Evolutionary conservation across 495 filamentous ascomycete species (phyloP).

Genomic region (Penicillium coprophilum): DNA sequence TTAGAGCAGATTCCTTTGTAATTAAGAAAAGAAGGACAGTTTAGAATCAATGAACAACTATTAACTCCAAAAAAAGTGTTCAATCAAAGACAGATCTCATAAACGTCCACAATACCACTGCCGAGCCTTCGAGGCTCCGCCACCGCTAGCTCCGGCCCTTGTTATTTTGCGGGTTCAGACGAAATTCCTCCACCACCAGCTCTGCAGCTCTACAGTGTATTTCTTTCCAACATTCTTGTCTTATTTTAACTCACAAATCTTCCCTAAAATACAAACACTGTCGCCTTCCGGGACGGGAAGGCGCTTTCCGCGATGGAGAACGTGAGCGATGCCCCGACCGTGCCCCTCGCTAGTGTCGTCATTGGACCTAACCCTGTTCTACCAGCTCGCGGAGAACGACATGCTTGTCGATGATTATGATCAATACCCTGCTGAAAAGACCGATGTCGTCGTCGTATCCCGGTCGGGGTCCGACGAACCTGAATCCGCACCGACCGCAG

Average conservation of each 20-base stretch:
- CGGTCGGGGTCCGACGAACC: slow-evolving; percentile 60
- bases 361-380: slow-evolving; percentile 30
- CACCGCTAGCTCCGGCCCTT: slow-evolving; percentile 34
- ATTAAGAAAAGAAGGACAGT: neutral
- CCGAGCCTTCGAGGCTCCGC: slow-evolving; percentile 32
- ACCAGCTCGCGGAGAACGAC: slow-evolving; percentile 50
- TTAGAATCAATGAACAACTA: neutral
- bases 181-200: slow-evolving; percentile 29
- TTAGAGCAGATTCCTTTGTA: neutral
- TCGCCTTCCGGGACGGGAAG: slow-evolving; percentile 33
- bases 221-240: slow-evolving; percentile 13
- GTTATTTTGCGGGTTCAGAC: slow-evolving; percentile 28
- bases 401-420: slow-evolving; percentile 74
- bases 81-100: neutral
- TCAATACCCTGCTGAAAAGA: slow-evolving; percentile 73
- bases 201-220: neutral
- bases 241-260: slow-evolving; percentile 3
- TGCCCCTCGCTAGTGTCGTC: slow-evolving; percentile 28
- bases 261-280: slow-evolving; percentile 18
- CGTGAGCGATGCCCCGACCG: slow-evolving; percentile 36
- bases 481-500: slow-evolving; percentile 57
- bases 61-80: neutral
- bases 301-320: slow-evolving; percentile 48
- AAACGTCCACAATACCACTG: slow-evolving; percentile 7
- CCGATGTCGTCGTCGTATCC: slow-evolving; percentile 81